A percentile compares a stretch with the other conserved stretches of the same genome.
phyloP scores from a whole-genome alignment of 2,329 filamentous ascomycete species.

The Thelonectria discophora region DNA sequence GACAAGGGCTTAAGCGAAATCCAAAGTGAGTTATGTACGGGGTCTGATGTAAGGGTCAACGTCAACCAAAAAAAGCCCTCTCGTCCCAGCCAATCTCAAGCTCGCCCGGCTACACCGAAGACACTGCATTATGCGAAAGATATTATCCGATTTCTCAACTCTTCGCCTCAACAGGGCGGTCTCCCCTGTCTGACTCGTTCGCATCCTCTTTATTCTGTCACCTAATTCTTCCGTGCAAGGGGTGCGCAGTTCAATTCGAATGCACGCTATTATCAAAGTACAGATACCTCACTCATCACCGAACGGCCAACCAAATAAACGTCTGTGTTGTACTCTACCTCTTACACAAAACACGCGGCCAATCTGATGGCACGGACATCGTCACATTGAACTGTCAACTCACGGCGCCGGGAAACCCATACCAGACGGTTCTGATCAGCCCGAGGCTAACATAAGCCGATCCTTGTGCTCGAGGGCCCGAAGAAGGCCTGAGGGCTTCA shows the following conservation, averaged over 20 bases:
- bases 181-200: conserved; percentile 3
- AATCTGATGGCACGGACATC: conserved; percentile 13
- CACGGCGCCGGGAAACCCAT: conserved; percentile 13
- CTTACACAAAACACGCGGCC: conserved; percentile 11
- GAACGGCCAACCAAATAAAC: neutral
- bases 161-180: conserved; percentile 11
- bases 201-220: neutral
- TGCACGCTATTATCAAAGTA: neutral
- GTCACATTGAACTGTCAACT: conserved; percentile 5
- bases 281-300: neutral
- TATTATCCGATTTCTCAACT: conserved; percentile 10
- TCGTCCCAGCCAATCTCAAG: conserved; percentile 18
- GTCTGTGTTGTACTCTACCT: conserved; percentile 11
- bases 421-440: conserved; percentile 6
- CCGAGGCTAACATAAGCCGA: neutral
- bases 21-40: conserved; percentile 17
- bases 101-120: conserved; percentile 16
- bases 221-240: conserved; percentile 19
- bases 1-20: conserved; percentile 15
- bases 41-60: conserved; percentile 27
- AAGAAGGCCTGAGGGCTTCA: conserved; percentile 9
- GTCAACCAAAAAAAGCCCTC: conserved; percentile 19
- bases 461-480: conserved; percentile 8
- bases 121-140: conserved; percentile 5
- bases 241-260: neutral